Evolutionary conservation across 208 protist species (phyloP), one percentile per base, ranked within the genome.

Genomic region (Histomonas meleagridis): DNA sequence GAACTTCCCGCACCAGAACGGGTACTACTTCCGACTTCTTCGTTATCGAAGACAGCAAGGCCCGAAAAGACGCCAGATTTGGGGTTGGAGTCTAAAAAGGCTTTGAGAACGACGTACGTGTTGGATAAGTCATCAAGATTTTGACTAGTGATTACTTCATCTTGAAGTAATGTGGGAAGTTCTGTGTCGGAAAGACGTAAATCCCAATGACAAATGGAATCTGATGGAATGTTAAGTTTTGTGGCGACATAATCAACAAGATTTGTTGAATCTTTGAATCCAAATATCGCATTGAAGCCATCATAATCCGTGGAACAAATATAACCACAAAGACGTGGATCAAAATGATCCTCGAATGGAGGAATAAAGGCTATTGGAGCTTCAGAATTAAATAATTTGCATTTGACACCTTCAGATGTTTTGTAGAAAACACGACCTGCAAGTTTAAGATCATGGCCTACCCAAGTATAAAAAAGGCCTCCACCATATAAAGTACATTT

Each of bases 321-420:
- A n/a, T n/a, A n/a, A n/a, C n/a, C n/a, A n/a, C n/a, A n/a, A n/a
- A n/a, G n/a, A n/a, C n/a, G n/a, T n/a, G n/a, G n/a, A n/a, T n/a
- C n/a, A n/a, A n/a, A 10, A 65, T 10, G 23, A 65, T 65, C 60
- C 23, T 32, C 43, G 14, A 35, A 14, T 38, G 26, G 38, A 40
- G 76, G 76, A n/a, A 55, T 86, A 14, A 43, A 40, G 32, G 40
- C 76, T 21, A 86, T 86, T 23, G 46, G 46, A 2, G 10, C 55
- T 35, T 86, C 32, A 57, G 76, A 86, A 86, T 86, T 46, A 55
- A 86, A 46, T 32, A 86, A 38, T 32, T 86, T 51, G n/a, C 55
- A 26, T 4, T 55, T 55, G 16, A 38, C 2, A n/a, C 55, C 14
- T 5, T 55, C 26, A 51, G 23, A 38, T 51, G n/a, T 26, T 38